Base-by-base conservation (phyloP, 352 stramenopile genomes). In the Phytophthora palmivora region DNA sequence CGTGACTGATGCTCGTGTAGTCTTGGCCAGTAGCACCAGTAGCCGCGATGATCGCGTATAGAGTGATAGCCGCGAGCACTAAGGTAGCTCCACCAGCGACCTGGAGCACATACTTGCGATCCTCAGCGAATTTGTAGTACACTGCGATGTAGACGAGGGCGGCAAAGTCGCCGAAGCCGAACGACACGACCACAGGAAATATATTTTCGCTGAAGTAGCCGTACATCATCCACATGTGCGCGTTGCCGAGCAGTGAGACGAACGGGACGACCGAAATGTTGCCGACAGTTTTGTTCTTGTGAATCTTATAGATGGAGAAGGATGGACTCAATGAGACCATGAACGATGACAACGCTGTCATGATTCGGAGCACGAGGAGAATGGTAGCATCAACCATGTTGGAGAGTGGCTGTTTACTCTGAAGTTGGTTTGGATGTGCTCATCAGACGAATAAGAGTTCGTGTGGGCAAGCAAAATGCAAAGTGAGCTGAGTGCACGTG, bases 121-220 rank as follows among this genome's bases (percentile, higher is more conserved):
- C 67, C 9, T 70, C 54, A 1, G 70, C 67, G 69, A 77, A 84
- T 11, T 58, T 54, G 58, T 83, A 87, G 63, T 87, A 88, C 24
- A 87, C 41, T 7, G 68, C 28, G 30, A 89, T 77, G 67, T 83
- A 89, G 18, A 62, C 22, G 34, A 83, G 18, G 12, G 70, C 62
- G 2, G 79, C 43, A 12, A 81, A 48, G 58, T 77, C 65, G 18
- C 78, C 80, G 12, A 84, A 54, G n/a, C 57, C 62, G 33, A 78
- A 89, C 0, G 76, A 86, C 16, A 71, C 65, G 28, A 87, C 70
- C 10, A 89, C 59, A 4, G 80, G 78, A 45, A 82, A 84, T 51
- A 82, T 78, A 33, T 76, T 65, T 42, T 72, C 48, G 8, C 56
- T 58, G 53, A 87, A 67, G 28, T 78, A 84, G 47, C 77, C 77